A percentile compares a stretch with the other conserved stretches of the same genome.
Evolutionary conservation across 2,329 filamentous ascomycete genomes (phyloP).

Genomic region (Pyrenochaeta sp.): DNA sequence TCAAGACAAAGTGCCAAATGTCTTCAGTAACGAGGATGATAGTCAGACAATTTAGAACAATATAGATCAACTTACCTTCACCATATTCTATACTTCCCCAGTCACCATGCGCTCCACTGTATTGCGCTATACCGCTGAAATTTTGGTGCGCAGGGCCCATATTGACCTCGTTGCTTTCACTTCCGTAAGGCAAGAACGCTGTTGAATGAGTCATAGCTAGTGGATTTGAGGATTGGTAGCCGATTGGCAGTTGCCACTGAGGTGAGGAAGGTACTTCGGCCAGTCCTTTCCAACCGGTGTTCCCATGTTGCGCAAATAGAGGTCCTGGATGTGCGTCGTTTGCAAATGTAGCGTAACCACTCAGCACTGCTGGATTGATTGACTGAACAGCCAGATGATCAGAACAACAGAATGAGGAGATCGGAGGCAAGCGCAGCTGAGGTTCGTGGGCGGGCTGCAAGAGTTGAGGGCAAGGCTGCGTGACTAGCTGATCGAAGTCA

Average conservation of each 20-base stretch:
- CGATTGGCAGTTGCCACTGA: neutral
- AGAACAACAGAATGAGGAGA: slow-evolving; percentile 21
- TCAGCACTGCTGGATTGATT: neutral
- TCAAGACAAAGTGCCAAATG: too few species aligned
- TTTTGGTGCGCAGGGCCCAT: neutral
- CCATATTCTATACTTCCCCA: neutral
- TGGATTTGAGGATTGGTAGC: neutral
- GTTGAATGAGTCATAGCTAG: neutral
- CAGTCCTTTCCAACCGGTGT: neutral
- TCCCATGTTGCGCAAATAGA: neutral
- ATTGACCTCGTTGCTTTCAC: neutral
- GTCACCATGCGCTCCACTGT: neutral
- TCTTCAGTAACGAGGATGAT: too few species aligned
- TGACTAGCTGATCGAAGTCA: slow-evolving; percentile 8
- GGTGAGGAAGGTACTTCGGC: neutral
- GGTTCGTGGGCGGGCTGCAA: slow-evolving; percentile 38
- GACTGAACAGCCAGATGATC: slow-evolving; percentile 2
- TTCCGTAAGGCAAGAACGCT: neutral
- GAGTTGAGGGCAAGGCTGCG: slow-evolving; percentile 23
- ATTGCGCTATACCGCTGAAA: neutral
- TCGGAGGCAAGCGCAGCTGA: slow-evolving; percentile 27
- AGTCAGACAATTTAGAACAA: too few species aligned
- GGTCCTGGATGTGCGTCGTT: neutral
- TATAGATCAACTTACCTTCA: neutral
- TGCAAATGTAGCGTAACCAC: neutral